Percentiles rank a stretch among this genome's conserved stretches.
Evolutionary conservation across 2,329 filamentous ascomycete genomes (phyloP).

Genomic region (Calonectria pseudoturangicola): DNA sequence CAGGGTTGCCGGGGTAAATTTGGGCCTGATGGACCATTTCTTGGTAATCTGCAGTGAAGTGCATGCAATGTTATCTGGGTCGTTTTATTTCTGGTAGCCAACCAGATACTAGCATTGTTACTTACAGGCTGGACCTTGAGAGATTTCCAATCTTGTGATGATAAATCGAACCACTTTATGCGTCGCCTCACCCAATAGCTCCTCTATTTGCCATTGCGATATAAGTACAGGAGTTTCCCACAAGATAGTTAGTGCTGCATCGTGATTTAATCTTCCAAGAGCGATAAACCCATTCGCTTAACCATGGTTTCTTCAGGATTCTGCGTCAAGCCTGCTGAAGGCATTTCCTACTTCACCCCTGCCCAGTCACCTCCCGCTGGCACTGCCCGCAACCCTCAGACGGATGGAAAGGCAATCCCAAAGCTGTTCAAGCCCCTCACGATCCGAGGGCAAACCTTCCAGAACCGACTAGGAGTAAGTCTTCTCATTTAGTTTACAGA

Average conservation of each 20-base stretch:
- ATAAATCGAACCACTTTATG: neutral
- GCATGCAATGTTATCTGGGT: no score
- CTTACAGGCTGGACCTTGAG: no score
- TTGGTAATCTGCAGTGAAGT: no score
- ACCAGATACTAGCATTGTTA: neutral
- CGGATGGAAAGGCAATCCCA: neutral
- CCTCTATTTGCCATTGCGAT: neutral
- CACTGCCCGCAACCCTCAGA: constrained; percentile 1
- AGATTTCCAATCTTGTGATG: neutral
- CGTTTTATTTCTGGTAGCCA: no score
- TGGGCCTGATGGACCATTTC: no score
- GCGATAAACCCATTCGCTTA: no score
- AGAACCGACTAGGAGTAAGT: constrained; percentile 9
- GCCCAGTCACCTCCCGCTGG: constrained; percentile 5
- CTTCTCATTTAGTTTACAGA: neutral
- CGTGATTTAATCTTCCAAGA: neutral
- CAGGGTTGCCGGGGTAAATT: no score
- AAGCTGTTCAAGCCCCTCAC: constrained; percentile 8
- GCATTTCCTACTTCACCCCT: neutral
- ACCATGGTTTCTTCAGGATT: neutral
- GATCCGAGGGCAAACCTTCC: neutral
- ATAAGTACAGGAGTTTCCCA: neutral
- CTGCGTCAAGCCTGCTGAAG: neutral
- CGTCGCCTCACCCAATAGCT: neutral
- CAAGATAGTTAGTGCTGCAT: neutral